phyloP scores from a whole-genome alignment of 129 eudicot genomes.

The Pseudognaphalium luteoalbum region DNA sequence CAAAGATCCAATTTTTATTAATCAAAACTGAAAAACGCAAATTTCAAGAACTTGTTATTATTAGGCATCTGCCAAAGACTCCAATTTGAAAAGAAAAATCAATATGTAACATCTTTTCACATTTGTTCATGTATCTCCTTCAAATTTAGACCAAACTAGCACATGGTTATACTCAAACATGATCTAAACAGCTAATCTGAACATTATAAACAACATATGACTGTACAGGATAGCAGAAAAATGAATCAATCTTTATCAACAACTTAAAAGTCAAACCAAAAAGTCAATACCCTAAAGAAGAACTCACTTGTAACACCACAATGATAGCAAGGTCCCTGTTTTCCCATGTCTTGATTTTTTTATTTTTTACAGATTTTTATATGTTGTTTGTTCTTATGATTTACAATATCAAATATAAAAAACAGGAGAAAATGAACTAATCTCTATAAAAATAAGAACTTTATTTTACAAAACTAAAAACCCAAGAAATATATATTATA shows the following conservation, averaged over 20 bases:
- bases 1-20: conserved; percentile 21
- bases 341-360: conserved; percentile 53
- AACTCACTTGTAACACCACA: conserved; percentile 69
- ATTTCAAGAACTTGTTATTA: not conserved
- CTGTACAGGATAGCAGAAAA: conserved; percentile 16
- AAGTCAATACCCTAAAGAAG: conserved; percentile 29
- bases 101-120: conserved; percentile 11
- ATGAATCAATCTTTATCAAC: conserved; percentile 17
- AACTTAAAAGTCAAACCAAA: conserved; percentile 29
- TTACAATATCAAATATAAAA: conserved; percentile 13
- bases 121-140: conserved; percentile 16
- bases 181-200: conserved; percentile 31
- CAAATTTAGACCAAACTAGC: conserved; percentile 27
- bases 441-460: not conserved
- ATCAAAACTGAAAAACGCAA: not conserved
- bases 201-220: conserved; percentile 12
- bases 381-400: not conserved
- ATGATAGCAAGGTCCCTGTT: conserved; percentile 39
- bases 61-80: conserved; percentile 15
- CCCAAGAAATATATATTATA: not conserved
- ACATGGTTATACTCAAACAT: conserved; percentile 26
- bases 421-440: conserved; percentile 15
- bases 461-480: not conserved
- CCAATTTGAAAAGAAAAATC: conserved; percentile 1
- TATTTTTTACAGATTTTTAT: not conserved